These are phyloP conservation scores for Aspergillus sp. DNA, from an alignment of 2,329 filamentous ascomycete species.

Conservation along the genomic window DNA sequence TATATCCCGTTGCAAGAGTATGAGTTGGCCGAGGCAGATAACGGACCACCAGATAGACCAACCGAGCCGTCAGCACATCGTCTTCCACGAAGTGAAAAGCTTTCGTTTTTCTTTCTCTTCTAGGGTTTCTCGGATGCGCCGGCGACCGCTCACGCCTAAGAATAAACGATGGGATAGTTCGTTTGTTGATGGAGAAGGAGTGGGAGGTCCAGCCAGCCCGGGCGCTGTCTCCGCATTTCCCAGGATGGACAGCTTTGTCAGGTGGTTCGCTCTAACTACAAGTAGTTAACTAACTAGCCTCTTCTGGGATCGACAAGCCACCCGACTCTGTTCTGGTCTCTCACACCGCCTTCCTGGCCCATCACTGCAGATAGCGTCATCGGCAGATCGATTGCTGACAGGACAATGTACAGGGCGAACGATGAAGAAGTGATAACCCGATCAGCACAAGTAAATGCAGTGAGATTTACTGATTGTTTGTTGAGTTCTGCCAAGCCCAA, in stretches of 20 bases:
- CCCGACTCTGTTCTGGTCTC: neutral
- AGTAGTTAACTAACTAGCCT: neutral
- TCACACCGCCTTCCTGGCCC: neutral
- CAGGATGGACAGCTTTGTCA: constrained; percentile 3
- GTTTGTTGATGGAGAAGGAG: neutral
- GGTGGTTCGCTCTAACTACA: neutral
- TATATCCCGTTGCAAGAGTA: neutral
- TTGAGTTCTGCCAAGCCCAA: neutral
- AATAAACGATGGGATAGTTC: constrained; percentile 1
- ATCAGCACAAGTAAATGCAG: neutral
- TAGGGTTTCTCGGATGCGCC: neutral
- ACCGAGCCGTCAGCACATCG: constrained; percentile 4
- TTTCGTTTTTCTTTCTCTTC: constrained; percentile 5
- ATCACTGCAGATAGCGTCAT: neutral
- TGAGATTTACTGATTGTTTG: neutral
- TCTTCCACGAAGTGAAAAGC: neutral
- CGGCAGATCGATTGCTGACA: neutral
- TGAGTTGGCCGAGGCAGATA: constrained; percentile 4
- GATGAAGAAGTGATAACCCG: neutral
- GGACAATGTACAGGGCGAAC: neutral
- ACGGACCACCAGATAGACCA: constrained; percentile 1
- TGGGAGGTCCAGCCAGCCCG: neutral
- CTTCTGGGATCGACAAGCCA: neutral
- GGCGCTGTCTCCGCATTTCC: constrained; percentile 8
- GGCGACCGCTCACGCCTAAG: constrained; percentile 6